Evolutionary conservation across 2,329 filamentous ascomycete genomes (phyloP), one percentile per base, ranked within the genome.

Genomic region (Rachicladosporium sp.): DNA sequence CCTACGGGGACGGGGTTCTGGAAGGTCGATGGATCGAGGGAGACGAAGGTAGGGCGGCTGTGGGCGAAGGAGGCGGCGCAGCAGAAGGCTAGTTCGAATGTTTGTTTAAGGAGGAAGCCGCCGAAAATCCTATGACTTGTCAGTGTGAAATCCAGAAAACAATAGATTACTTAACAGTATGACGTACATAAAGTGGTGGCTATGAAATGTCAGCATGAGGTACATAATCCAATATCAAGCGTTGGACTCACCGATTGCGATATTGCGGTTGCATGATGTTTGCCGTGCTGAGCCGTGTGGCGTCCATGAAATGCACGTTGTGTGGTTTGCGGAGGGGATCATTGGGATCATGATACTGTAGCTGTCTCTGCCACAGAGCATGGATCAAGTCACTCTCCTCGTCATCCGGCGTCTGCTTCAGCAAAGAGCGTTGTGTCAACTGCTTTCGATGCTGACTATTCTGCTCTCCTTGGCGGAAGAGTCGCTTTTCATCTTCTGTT

Each of bases 231-330:
- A 12, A 36, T 12, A 30, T 9, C 21, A 27, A 13, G 21, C 5
- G 11, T 6, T 6, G 11, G 12, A 15, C 29, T 36, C 12, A 39
- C 35, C 76, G 61, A 57, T 80, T 80, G 35, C 78, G 71, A 56
- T 78, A 73, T 57, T 82, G 78, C 0, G 81, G 81, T 55, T 84
- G 80, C 80, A 85, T 85, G 47, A 86, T 82, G 50, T 71, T 73
- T 8, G 80, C 78, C 2, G 78, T 77, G 50, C 73, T 72, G 27
- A 84, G 70, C 29, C 66, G 65, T 2, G 78, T 76, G 47, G 72
- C 70, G 45, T 75, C 67, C 70, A 85, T 83, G 51, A 69, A 72
- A 31, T 71, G 60, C 2, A 74, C 70, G 47, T 79, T 78, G 29
- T 63, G 51, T 5, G 76, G 76, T 50, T 74, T 70, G 31, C 67